These are phyloP conservation scores for Apiospora sp. DNA, from an alignment of 2,329 filamentous ascomycete species.

Conservation along the genomic window DNA sequence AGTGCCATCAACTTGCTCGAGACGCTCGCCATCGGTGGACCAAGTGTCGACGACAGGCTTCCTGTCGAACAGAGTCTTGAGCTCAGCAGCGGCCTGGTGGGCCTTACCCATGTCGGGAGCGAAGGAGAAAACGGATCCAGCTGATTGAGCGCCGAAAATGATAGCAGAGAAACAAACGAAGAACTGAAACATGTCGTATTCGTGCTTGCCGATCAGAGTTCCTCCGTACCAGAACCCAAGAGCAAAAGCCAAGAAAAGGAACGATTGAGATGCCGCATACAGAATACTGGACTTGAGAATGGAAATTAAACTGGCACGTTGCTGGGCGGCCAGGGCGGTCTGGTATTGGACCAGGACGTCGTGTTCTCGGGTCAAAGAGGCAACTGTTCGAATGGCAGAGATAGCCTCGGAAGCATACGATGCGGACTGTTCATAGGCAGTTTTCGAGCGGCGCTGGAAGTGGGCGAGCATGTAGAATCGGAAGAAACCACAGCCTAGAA, in stretches of 20 bases:
- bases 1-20: constrained; percentile 73
- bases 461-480: constrained; percentile 84
- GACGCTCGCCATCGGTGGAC: constrained; percentile 70
- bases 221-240: constrained; percentile 95
- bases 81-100: constrained; percentile 79
- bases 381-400: constrained; percentile 91
- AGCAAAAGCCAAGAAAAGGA: constrained; percentile 84
- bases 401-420: constrained; percentile 93
- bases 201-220: constrained; percentile 71
- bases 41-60: constrained; percentile 84
- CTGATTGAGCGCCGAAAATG: constrained; percentile 91
- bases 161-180: constrained; percentile 90
- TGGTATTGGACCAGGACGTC: constrained; percentile 81
- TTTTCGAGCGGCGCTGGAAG: constrained; percentile 81
- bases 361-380: constrained; percentile 84
- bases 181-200: constrained; percentile 86
- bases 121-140: constrained; percentile 88
- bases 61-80: constrained; percentile 86
- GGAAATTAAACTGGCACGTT: constrained; percentile 72
- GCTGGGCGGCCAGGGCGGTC: constrained; percentile 70
- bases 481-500: constrained; percentile 84
- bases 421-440: constrained; percentile 80
- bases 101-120: constrained; percentile 94
- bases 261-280: constrained; percentile 84
- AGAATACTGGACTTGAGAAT: constrained; percentile 79